These are phyloP conservation scores for Yarrowia phangngaensis DNA, from an alignment of 805 yeast genomes.

Conservation along the genomic window DNA sequence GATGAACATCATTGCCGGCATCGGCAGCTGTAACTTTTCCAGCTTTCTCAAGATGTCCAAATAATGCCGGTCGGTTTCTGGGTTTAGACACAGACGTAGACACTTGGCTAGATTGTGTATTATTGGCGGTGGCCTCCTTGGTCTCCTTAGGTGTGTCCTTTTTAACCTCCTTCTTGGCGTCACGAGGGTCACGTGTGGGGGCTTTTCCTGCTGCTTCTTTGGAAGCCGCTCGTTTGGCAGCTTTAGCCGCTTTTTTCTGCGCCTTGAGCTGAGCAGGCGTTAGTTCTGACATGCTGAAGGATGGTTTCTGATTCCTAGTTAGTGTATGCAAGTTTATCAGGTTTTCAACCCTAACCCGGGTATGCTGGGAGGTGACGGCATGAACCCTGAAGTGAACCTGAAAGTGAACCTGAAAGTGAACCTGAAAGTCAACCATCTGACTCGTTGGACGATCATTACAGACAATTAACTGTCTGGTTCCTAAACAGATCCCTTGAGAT, in stretches of 20 bases:
- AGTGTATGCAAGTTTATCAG: too few relatives aligned
- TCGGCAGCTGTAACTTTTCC: conserved; percentile 44
- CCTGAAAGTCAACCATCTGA: too few relatives aligned
- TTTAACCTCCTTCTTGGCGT: conserved; percentile 9
- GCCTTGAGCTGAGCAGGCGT: conserved; percentile 83
- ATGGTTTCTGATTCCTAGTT: too few relatives aligned
- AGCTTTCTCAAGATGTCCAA: conserved; percentile 41
- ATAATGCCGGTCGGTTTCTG: conserved; percentile 36
- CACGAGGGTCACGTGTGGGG: conserved; percentile 40
- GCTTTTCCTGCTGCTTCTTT: conserved; percentile 56
- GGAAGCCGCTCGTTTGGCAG: conserved; percentile 86
- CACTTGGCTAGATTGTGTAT: conserved; percentile 10
- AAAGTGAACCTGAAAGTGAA: too few relatives aligned
- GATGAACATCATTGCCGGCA: conserved; percentile 65
- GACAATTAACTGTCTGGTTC: too few relatives aligned
- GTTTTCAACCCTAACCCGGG: too few relatives aligned
- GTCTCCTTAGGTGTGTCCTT: conserved; percentile 21
- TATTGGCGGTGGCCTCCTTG: conserved; percentile 26
- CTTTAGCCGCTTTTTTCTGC: conserved; percentile 81
- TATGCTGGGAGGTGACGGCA: too few relatives aligned
- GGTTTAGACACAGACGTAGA: conserved; percentile 18
- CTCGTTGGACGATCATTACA: too few relatives aligned
- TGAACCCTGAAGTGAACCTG: too few relatives aligned
- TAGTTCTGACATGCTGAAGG: conserved; percentile 37
- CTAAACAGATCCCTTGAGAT: too few relatives aligned